Base-by-base conservation (phyloP, 2,329 filamentous ascomycete genomes). In the Diaporthe aspalathi region DNA sequence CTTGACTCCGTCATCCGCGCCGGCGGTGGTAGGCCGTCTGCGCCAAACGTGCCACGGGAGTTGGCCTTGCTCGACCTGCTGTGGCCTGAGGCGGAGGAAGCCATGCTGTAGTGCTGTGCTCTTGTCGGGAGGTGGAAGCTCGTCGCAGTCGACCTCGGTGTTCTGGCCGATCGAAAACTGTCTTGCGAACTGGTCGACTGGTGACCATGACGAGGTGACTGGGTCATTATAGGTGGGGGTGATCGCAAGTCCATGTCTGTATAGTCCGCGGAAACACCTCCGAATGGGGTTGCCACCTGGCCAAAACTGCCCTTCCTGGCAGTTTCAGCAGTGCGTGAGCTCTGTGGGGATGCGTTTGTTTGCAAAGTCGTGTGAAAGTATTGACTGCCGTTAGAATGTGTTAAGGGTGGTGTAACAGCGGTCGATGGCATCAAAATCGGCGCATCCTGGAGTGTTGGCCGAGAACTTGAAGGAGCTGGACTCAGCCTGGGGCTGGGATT, bases 61-160 rank as follows among this genome's bases (percentile, higher is more conserved):
- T 65, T 50, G 38, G 52, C 29, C 24, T 54, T 32, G 65, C 65
- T 67, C 8, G 65, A 53, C 24, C 53, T 60, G 66, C 66, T 68
- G 3, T 56, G 29, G 40, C 24, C 68, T 8, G 68, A 71, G 35
- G 43, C 22, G 16, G 49, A 35, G 20, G 71, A 71, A 1, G 47
- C 45, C n/a, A 45, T 52, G 40, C 63, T 68, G 20, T 71, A 65
- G 47, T 70, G 68, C 5, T 73, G 54, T 16, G 53, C 16, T 20
- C 68, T 38, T 9, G 40, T 71, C 8, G 71, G 71, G 8, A 73
- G 68, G 17, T 71, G 71, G 27, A 71, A 71, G 49, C 22, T 71
- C 32, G 71, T 57, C 20, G 71, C 43, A n/a, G 29, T 57, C 9
- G 70, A 70, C 11, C 68, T 65, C 29, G 60, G 50, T 27, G 49